Conservation (phyloP, 2,329 filamentous ascomycete species). For the Fusarium subtropicale region DNA sequence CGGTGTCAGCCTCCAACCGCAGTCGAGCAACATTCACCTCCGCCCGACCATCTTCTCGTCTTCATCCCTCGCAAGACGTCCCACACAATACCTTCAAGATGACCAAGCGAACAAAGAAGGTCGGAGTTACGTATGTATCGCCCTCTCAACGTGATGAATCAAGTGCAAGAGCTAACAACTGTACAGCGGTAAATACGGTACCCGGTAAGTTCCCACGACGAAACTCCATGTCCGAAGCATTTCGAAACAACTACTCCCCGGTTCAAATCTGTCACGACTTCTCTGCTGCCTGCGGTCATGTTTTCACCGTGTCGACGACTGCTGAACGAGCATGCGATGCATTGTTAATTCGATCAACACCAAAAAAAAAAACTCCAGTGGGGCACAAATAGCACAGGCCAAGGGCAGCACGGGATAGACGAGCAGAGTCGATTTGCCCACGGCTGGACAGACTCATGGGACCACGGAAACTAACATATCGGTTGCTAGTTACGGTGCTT, state of each 20-base stretch:
- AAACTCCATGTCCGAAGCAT: slow-evolving; percentile 31
- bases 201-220: slow-evolving; percentile 73
- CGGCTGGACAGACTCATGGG: slow-evolving; percentile 7
- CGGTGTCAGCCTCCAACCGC: slow-evolving; percentile 47
- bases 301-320: slow-evolving; percentile 4
- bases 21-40: slow-evolving; percentile 50
- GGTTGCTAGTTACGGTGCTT: slow-evolving; percentile 87
- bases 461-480: slow-evolving; percentile 45
- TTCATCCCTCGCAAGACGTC: slow-evolving; percentile 51
- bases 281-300: slow-evolving; percentile 5
- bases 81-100: slow-evolving; percentile 72
- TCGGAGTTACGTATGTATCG: slow-evolving; percentile 81
- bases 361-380: background rate
- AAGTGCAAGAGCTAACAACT: slow-evolving; percentile 47
- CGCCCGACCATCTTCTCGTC: slow-evolving; percentile 49
- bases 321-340: slow-evolving; percentile 5
- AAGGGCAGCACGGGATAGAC: slow-evolving; percentile 14
- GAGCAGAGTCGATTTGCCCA: slow-evolving; percentile 6
- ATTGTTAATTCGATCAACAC: slow-evolving; percentile 3
- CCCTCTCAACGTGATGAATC: slow-evolving; percentile 12
- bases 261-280: slow-evolving; percentile 27
- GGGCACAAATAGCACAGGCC: slow-evolving; percentile 14
- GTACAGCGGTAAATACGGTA: slow-evolving; percentile 86
- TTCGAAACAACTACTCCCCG: slow-evolving; percentile 35
- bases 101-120: slow-evolving; percentile 97